phyloP scores from a whole-genome alignment of 2,329 filamentous ascomycete species.

The Paraphaeosphaeria minitans region DNA sequence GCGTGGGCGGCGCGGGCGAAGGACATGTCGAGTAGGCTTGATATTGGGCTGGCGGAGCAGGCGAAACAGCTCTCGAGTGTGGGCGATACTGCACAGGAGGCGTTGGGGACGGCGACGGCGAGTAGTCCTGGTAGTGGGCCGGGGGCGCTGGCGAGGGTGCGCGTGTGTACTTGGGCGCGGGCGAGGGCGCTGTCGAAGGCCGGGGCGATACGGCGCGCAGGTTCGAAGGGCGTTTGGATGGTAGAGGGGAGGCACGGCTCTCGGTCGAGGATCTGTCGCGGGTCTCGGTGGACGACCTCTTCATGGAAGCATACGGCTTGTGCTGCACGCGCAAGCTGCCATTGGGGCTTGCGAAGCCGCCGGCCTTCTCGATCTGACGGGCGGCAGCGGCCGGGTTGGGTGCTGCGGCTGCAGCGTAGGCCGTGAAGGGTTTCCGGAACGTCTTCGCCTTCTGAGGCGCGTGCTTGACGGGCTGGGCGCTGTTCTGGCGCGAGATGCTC shows the following conservation, averaged over 20 bases:
- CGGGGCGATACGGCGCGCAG: constrained; percentile 50
- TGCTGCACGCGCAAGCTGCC: constrained; percentile 50
- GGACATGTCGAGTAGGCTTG: constrained; percentile 26
- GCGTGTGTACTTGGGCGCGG: constrained; percentile 37
- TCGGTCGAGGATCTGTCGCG: constrained; percentile 25
- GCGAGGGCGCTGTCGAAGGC: constrained; percentile 34
- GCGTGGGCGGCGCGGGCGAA: constrained; percentile 35
- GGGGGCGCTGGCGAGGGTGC: constrained; percentile 49
- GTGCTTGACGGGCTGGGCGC: constrained; percentile 55
- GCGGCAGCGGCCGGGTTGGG: constrained; percentile 51
- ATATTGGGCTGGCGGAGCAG: constrained; percentile 27
- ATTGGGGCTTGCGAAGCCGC: constrained; percentile 35
- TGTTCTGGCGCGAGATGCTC: constrained; percentile 57
- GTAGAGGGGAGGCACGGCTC: constrained; percentile 30
- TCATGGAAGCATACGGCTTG: constrained; percentile 58
- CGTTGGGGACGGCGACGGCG: constrained; percentile 32
- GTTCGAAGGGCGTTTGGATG: constrained; percentile 27
- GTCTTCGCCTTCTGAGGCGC: constrained; percentile 57
- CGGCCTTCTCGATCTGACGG: constrained; percentile 40
- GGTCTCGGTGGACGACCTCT: constrained; percentile 48
- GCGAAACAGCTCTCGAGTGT: constrained; percentile 33
- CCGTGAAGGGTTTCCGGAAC: constrained; percentile 68
- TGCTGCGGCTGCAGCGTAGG: constrained; percentile 56
- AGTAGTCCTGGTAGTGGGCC: constrained; percentile 24
- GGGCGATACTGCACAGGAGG: constrained; percentile 30